A percentile compares a stretch with the other conserved stretches of the same genome.
Conservation (phyloP, 106 monocot genomes). For the Hemerocallis citrina region DNA sequence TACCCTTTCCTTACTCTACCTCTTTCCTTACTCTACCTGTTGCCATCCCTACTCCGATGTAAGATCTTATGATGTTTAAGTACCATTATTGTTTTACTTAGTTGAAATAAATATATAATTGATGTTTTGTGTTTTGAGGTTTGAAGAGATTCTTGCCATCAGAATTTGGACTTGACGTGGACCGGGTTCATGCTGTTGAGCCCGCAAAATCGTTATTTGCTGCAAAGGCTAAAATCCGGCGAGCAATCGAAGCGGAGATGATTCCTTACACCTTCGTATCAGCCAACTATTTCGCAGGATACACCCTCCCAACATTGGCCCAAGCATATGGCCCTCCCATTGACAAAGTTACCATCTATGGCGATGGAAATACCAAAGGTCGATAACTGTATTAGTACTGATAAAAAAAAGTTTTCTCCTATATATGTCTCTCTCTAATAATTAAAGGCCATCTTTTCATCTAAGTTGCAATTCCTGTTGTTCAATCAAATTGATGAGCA, state of each 20-base stretch:
- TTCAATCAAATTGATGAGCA: no score
- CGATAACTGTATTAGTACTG: no score
- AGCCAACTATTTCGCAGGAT: conserved; percentile 5
- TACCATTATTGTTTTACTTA: no score
- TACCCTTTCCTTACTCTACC: no score
- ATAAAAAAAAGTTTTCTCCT: no score
- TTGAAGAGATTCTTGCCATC: conserved; percentile 32
- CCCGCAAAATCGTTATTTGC: conserved; percentile 18
- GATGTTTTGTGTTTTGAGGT: not conserved
- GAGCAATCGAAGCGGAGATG: conserved; percentile 11
- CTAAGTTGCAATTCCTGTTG: no score
- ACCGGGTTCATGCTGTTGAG: conserved; percentile 13
- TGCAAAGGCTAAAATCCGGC: conserved; percentile 19
- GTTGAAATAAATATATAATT: no score
- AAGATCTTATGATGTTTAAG: no score
- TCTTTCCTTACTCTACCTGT: no score
- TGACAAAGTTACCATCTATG: conserved; percentile 11
- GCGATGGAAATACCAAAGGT: conserved; percentile 30
- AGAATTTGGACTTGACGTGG: conserved; percentile 44
- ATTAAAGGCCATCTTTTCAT: no score
- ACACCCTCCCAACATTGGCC: conserved; percentile 3
- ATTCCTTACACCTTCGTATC: conserved; percentile 20
- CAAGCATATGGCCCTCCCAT: conserved; percentile 2
- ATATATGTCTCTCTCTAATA: no score
- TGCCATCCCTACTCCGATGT: no score